Percentiles rank a stretch among this genome's conserved stretches.
Evolutionary conservation across 805 yeast genomes (phyloP).

Genomic region (Jamesozyma gamospora): DNA sequence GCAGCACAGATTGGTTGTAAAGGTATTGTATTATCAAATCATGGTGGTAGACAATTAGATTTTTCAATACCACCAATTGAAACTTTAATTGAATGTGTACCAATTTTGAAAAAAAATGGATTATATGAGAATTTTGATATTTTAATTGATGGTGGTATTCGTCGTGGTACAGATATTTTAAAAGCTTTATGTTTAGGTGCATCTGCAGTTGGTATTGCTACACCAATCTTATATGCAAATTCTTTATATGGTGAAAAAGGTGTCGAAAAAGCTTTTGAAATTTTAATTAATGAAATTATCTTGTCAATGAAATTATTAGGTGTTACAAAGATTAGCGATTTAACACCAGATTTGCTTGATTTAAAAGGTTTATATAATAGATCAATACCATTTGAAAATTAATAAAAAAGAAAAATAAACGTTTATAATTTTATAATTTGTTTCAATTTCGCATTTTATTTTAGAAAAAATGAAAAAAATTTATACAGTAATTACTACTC

Average conservation of each 20-base stretch:
- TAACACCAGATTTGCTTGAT: constrained; percentile 47
- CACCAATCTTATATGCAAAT: constrained; percentile 56
- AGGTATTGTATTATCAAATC: constrained; percentile 75
- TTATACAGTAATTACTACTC: no score
- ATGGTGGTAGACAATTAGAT: constrained; percentile 85
- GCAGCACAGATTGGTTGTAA: constrained; percentile 64
- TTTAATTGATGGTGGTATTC: constrained; percentile 58
- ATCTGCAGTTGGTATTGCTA: constrained; percentile 57
- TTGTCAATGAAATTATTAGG: constrained; percentile 77
- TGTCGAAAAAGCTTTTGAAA: constrained; percentile 46
- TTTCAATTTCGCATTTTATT: no score
- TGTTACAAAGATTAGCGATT: constrained; percentile 32
- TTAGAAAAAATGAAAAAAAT: no score
- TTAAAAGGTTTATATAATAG: constrained; percentile 9
- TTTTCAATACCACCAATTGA: constrained; percentile 67
- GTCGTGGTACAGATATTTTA: constrained; percentile 56
- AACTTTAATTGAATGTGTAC: constrained; percentile 60
- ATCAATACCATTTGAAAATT: background rate
- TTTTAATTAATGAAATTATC: constrained; percentile 58
- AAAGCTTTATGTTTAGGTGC: constrained; percentile 64
- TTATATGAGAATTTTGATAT: constrained; percentile 43
- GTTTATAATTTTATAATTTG: no score
- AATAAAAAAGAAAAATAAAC: no score
- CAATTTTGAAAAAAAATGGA: constrained; percentile 36
- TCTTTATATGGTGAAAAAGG: constrained; percentile 55